Evolutionary conservation across 2,329 filamentous ascomycete genomes (phyloP), one percentile per base, ranked within the genome.

Genomic region (Ophiostoma perfectum): DNA sequence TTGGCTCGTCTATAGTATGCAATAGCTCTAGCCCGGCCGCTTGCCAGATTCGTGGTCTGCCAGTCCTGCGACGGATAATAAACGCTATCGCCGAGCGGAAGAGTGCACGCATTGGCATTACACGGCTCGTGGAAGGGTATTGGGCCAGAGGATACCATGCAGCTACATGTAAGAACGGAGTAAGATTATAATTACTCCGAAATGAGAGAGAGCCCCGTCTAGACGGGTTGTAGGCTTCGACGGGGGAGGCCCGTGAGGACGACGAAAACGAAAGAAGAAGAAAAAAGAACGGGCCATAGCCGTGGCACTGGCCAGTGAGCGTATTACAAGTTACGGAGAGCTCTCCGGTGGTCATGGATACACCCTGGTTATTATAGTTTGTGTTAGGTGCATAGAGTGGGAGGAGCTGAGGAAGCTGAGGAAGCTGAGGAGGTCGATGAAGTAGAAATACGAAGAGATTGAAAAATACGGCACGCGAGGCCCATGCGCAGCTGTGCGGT

Each of bases 211-310:
- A 27, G 2, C 27, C 27, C 27, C 27, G 2, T 27, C 27, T 27
- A 27, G 27, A 27, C 27, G 55, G 55, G 27, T 27, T 6, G 2
- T 38, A 14, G 55, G 55, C 7, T 16, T 58, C 14, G 55, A 60
- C 55, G 55, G 55, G 55, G 16, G 49, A 55, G 49, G 55, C 55
- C 52, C 55, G 55, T 60, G 55, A 36, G 55, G 8, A 36, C 27
- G 55, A 60, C 38, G 27, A 27, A 27, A 27, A 27, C 27, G 27
- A 27, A 27, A 27, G 27, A 27, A 27, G 27, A 27, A 27, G 27
- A 16, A 60, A 60, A 60, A 38, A 60, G 55, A 60, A 38, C 55
- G 55, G 55, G 55, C 36, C 55, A 18, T 60, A 27, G 27, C 55
- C 36, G 55, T 18, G 55, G 55, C 55, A 60, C 55, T 5, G 18